Evolutionary conservation across 1,284 basidiomycete species (phyloP).

Genomic region (Austroboletus niveus): DNA sequence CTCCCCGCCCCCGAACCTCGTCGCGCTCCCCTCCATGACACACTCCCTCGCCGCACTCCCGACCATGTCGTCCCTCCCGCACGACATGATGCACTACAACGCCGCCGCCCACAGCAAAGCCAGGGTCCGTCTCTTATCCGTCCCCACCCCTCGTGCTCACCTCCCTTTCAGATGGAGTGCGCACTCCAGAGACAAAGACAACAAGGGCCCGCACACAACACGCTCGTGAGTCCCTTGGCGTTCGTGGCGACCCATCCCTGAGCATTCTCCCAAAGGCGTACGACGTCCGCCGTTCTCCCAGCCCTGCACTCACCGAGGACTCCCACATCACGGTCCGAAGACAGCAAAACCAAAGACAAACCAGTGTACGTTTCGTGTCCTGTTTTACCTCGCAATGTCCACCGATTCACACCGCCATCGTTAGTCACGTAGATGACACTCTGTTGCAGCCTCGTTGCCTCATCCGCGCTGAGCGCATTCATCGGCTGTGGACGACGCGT

Average conservation of each 20-base stretch:
- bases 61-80: constrained; percentile 30
- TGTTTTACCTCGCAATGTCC: constrained; percentile 3
- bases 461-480: constrained; percentile 24
- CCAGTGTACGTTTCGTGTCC: constrained; percentile 14
- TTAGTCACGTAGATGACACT: constrained; percentile 30
- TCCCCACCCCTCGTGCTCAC: constrained; percentile 5
- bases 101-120: constrained; percentile 29
- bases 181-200: constrained; percentile 33
- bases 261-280: constrained; percentile 23
- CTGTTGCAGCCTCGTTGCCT: constrained; percentile 9
- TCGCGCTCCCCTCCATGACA: constrained; percentile 32
- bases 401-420: constrained; percentile 11
- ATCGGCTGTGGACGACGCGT: constrained; percentile 17
- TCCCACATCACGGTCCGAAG: constrained; percentile 33
- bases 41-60: constrained; percentile 33
- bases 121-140: constrained; percentile 16
- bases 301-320: constrained; percentile 29
- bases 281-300: constrained; percentile 31
- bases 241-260: constrained; percentile 5
- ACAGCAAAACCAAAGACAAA: constrained; percentile 26
- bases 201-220: constrained; percentile 23
- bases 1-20: constrained; percentile 31
- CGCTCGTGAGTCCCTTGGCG: constrained; percentile 22
- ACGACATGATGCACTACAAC: constrained; percentile 33
- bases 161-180: constrained; percentile 27